Base-by-base conservation (phyloP, 176 grass and related monocot genomes). In the Lolium multiflorum region DNA sequence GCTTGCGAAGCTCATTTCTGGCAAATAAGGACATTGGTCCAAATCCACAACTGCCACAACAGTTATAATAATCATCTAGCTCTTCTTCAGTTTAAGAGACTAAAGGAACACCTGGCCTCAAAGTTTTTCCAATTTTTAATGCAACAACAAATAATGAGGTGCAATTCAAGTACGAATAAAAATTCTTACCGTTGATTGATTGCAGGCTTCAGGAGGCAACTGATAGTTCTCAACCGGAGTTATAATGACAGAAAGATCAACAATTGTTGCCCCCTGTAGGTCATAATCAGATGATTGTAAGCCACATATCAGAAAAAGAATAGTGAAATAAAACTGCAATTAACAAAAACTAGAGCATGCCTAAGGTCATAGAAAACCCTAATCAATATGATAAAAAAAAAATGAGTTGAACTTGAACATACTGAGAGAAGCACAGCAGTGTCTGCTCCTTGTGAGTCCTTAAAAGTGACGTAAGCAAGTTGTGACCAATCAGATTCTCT, bases 361-460 rank as follows among this genome's bases (percentile, higher is more conserved):
- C n/a, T 76, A 76, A 76, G 73, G 44, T 13, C 14, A 22, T 63
- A 62, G n/a, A 71, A 71, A 71, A 62, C 24, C 49, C 12, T 26
- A 54, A 77, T 58, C 18, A 11, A 14, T 47, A 85, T 48, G 46
- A 35, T 24, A 67, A 83, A 2, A 35, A 35, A 83, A 2, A 65
- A 55, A 77, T 63, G 13, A 80, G 57, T 78, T 76, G 44, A 88
- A 76, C 56, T 87, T 82, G 31, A 79, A 96, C 87, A 64, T 88
- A 96, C 92, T 14, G 97, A 91, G 47, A 98, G 97, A 89, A 98
- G 92, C 41, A 90, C 89, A 86, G 97, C 97, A 80, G 97, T 98
- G 2, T 98, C 93, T 85, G 97, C 97, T 82, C 97, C 97, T 71
- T 96, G 88, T 78, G 89, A 82, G 50, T 96, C 97, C 74, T 96